Conservation (phyloP, 1,284 basidiomycete genomes). For the Moniliella sp. region DNA sequence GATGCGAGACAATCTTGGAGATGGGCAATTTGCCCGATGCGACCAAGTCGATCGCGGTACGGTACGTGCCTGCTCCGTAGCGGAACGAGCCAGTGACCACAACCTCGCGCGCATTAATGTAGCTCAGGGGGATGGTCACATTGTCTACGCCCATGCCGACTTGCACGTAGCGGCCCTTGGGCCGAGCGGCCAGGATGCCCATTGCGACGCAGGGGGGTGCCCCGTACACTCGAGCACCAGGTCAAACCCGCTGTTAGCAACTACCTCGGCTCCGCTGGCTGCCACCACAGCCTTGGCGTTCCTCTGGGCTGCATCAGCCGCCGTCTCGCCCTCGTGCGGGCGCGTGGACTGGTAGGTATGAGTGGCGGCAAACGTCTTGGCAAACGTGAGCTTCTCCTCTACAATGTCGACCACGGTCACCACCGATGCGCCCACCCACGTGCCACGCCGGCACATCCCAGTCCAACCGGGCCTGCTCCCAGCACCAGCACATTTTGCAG, state of each 20-base stretch:
- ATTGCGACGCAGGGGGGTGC: constrained; percentile 29
- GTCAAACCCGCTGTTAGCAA: constrained; percentile 40
- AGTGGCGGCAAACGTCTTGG: constrained; percentile 65
- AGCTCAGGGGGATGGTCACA: constrained; percentile 24
- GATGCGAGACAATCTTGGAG: constrained; percentile 42
- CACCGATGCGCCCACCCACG: constrained; percentile 14
- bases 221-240: constrained; percentile 44
- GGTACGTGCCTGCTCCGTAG: constrained; percentile 53
- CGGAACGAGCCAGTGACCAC: constrained; percentile 67
- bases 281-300: constrained; percentile 38
- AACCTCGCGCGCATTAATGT: constrained; percentile 46
- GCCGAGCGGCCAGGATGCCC: constrained; percentile 14
- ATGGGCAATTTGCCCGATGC: constrained; percentile 40
- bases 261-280: constrained; percentile 36
- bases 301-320: constrained; percentile 37
- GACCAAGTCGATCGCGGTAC: constrained; percentile 41
- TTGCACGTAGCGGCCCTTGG: constrained; percentile 24
- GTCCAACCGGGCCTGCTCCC: constrained; percentile 69
- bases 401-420: constrained; percentile 58
- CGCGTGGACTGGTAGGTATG: constrained; percentile 48
- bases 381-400: constrained; percentile 59
- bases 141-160: constrained; percentile 34
- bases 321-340: constrained; percentile 18
- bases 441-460: constrained; percentile 70
- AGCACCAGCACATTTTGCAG: constrained; percentile 42